Base-by-base conservation (phyloP, 2,329 filamentous ascomycete species). In the Golovinomyces cichoracearum region DNA sequence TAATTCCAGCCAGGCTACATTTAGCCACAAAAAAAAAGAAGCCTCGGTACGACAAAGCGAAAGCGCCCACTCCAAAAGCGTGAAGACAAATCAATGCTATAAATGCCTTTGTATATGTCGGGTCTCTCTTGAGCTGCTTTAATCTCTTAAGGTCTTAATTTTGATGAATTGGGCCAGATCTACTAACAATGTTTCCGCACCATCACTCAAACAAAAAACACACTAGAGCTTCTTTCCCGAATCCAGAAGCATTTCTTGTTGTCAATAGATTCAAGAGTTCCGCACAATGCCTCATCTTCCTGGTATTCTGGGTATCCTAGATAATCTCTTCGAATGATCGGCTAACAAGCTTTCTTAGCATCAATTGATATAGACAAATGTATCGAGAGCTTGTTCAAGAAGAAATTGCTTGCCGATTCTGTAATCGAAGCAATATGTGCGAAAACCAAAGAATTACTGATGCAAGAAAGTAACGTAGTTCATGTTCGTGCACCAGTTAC, bases 401-500 rank as follows among this genome's bases (percentile, higher is more conserved):
- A 93, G 64, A 90, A 95, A 64, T 75, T 98, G 51, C 76, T 98
- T 51, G 86, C 90, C 59, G 90, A 98, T 66, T 93, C 88, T 38
- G 86, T 98, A 56, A 88, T 98, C 65, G 90, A 98, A 68, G 90
- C 90, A 60, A 88, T 98, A 76, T 98, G 90, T 68, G 86, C 90
- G 64, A 98, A 98, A 65, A 90, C 92, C 21, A 98, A 98, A 63
- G 90, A 98, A 69, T 72, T 98, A 57, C 73, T 98, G 57, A 98
- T 98, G 90, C 88, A 92, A 62, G 90, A 98, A 75, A 95, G 88
- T 73, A 98, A 98, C 66, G 90, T 98, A 53, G 90, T 98, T 52
- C 90, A 98, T 64, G 92, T 98, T 53, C 77, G 78, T 57, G 86
- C 90, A 27, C 90, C 90, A 1, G 84, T 98, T 51, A 98, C 90